Conservation (phyloP, 163 green algal genomes). For the Chloroidium sp. region DNA sequence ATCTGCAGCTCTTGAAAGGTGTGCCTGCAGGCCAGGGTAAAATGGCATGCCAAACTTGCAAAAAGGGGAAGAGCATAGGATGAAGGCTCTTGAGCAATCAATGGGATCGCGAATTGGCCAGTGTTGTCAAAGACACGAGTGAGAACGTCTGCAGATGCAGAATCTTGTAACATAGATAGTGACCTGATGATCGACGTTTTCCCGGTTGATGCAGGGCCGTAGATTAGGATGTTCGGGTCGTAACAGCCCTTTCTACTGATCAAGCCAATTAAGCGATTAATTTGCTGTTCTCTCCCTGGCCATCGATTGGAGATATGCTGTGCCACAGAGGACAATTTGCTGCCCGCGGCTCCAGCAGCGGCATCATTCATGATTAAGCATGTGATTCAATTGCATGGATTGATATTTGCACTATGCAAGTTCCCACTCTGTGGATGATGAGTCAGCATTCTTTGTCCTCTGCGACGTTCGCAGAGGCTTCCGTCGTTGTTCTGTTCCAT, state of each 20-base stretch:
- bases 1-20: conserved; percentile 11
- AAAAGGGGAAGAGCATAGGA: not conserved
- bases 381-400: too few relatives aligned
- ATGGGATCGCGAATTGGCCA: too few relatives aligned
- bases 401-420: too few relatives aligned
- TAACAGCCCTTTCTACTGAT: not conserved
- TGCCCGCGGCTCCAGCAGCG: too few relatives aligned
- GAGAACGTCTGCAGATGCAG: too few relatives aligned
- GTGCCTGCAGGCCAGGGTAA: conserved; percentile 11
- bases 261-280: not conserved
- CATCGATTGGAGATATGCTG: not conserved
- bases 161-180: not conserved
- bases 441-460: too few relatives aligned
- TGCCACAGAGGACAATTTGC: too few relatives aligned
- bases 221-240: conserved; percentile 12
- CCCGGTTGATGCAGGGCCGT: conserved; percentile 31
- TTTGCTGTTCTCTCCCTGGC: conserved; percentile 11
- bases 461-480: too few relatives aligned
- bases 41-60: not conserved
- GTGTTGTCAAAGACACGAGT: too few relatives aligned
- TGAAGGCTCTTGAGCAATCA: not conserved
- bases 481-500: too few relatives aligned
- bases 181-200: conserved; percentile 47
- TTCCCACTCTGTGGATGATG: too few relatives aligned
- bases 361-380: too few relatives aligned